These are phyloP conservation scores for Linanthus parryae DNA, from an alignment of 148 eudicot species.

Conservation along the genomic window DNA sequence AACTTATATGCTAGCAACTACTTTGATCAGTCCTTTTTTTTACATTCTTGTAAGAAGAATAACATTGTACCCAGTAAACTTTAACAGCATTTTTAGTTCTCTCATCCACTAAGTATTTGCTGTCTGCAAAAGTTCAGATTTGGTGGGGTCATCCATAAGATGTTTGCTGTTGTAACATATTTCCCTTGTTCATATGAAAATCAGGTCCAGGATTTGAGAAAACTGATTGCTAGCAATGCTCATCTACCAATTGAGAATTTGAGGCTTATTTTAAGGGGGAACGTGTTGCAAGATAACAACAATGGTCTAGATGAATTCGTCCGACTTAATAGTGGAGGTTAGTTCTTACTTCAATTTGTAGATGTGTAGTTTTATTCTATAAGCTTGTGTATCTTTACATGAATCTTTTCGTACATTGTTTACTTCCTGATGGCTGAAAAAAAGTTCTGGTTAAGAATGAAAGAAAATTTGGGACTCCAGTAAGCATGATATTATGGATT, in stretches of 20 bases:
- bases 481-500: too few relatives aligned
- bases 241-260: constrained; percentile 46
- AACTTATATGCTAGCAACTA: too few relatives aligned
- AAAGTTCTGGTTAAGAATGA: too few relatives aligned
- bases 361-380: background rate
- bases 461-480: too few relatives aligned
- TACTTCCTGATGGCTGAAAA: too few relatives aligned
- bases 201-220: constrained; percentile 71
- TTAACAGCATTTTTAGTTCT: background rate
- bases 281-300: constrained; percentile 60
- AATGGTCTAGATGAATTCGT: constrained; percentile 38
- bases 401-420: too few relatives aligned
- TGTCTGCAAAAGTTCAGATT: background rate
- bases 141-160: background rate
- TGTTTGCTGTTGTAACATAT: constrained; percentile 4
- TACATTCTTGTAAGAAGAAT: background rate
- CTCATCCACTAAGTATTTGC: background rate
- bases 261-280: constrained; percentile 67
- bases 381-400: background rate
- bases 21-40: background rate
- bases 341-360: constrained; percentile 12
- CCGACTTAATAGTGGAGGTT: constrained; percentile 67
- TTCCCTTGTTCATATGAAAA: constrained; percentile 9
- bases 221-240: constrained; percentile 50
- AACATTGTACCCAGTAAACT: background rate